Conservation (phyloP, 192 early-diverging fungal species). For the Paraglomus occultum region DNA sequence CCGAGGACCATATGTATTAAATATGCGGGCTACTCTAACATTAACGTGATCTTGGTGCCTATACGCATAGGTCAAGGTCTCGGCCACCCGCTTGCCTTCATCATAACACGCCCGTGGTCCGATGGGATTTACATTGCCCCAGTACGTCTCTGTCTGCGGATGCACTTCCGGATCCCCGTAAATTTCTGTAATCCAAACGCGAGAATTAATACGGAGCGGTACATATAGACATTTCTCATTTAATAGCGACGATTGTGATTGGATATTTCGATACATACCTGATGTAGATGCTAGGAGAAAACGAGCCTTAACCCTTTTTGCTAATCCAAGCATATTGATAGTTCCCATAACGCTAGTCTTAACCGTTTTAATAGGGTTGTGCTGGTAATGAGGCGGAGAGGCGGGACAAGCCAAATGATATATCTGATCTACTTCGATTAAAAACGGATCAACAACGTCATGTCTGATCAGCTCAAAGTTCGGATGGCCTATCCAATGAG, state of each 20-base stretch:
- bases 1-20: constrained; percentile 79
- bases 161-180: constrained; percentile 86
- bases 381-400: constrained; percentile 84
- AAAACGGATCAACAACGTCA: constrained; percentile 80
- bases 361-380: constrained; percentile 83
- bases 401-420: constrained; percentile 88
- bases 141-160: constrained; percentile 83
- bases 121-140: constrained; percentile 77
- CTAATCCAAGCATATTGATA: constrained; percentile 84
- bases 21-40: constrained; percentile 75
- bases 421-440: constrained; percentile 82
- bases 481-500: constrained; percentile 82
- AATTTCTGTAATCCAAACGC: constrained; percentile 56
- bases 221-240: not conserved
- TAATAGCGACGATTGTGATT: no score
- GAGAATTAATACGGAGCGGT: not conserved
- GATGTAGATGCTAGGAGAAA: constrained; percentile 80
- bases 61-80: constrained; percentile 78
- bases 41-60: constrained; percentile 72
- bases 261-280: constrained; percentile 41
- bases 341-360: constrained; percentile 84
- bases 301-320: constrained; percentile 75
- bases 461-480: constrained; percentile 80
- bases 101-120: constrained; percentile 86
- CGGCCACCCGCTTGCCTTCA: constrained; percentile 84